Evolutionary conservation across 1,284 basidiomycete species (phyloP), one percentile per base, ranked within the genome.

Genomic region (Ganoderma multipileum): DNA sequence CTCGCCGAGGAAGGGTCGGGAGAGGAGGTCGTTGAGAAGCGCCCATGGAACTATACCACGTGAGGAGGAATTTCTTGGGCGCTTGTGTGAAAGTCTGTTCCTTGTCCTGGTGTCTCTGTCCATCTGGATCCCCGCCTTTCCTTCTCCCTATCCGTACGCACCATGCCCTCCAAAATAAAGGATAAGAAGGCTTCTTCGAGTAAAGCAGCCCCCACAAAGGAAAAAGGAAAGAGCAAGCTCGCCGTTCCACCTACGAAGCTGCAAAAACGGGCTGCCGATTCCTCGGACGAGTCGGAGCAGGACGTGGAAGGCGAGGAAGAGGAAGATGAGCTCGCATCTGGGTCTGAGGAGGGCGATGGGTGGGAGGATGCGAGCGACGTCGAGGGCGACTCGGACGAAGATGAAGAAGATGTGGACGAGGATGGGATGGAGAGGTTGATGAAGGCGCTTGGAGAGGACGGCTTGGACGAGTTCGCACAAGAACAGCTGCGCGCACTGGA

Each of bases 391-490:
- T 57, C 52, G 0, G 68, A 68, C 33, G 83, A 83, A 9, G 84
- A 83, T 59, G 85, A 89, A 50, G 88, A 85, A 2, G 89, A 87
- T 54, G 85, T 90, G 38, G 89, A 92, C 74, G 86, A 89, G 73
- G 87, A 88, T 74, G 89, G 88, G 20, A 87, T 90, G 87, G 81
- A 84, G 76, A 84, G 87, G 65, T 82, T 92, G 44, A 88, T 92
- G 85, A 84, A 88, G 64, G 84, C 89, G 9, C 81, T 93, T 26
- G 89, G 89, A 4, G 88, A 91, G 5, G 89, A 92, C 68, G 89
- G 87, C 0, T 78, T 91, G 65, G 88, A 91, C 72, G 91, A 91
- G 11, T 85, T 87, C 75, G 89, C 85, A 54, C 82, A 82, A 61
- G 84, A 83, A 30, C 86, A 90, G 74, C 78, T 91, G 61, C 75